phyloP scores from a whole-genome alignment of 2,329 filamentous ascomycete species.

The Geosmithia morbida region DNA sequence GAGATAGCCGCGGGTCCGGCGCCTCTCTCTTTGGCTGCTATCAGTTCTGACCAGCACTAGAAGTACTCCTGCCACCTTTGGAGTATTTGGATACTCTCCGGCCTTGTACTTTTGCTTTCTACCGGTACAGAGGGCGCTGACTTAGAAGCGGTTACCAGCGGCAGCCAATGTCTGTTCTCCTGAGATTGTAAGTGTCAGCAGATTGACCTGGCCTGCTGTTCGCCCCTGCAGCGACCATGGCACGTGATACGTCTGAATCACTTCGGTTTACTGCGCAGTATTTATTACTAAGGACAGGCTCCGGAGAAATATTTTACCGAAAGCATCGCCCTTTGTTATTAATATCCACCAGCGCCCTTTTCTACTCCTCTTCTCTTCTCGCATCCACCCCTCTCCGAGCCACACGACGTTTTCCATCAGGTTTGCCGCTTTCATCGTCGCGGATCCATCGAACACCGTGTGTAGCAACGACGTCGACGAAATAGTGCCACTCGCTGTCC shows the following conservation, averaged over 20 bases:
- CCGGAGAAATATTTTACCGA: neutral
- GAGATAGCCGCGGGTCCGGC: no score
- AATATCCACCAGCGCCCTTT: neutral
- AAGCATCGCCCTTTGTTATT: neutral
- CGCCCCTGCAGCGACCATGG: neutral
- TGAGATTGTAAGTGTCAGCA: neutral
- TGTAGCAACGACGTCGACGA: neutral
- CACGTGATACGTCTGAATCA: neutral
- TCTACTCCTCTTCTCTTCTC: neutral
- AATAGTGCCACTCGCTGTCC: neutral
- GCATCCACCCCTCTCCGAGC: neutral
- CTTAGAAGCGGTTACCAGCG: neutral
- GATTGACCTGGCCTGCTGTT: neutral
- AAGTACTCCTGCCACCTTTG: neutral
- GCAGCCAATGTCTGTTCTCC: neutral
- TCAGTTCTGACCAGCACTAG: neutral
- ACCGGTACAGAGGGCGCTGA: neutral
- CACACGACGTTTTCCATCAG: neutral
- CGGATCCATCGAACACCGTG: neutral
- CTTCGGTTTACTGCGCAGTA: no score
- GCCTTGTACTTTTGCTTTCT: neutral
- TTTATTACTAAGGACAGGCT: no score
- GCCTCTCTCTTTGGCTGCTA: neutral
- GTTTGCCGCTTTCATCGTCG: neutral
- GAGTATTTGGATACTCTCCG: neutral